Conservation (phyloP, 768 basidiomycete species). For the Goffeauzyma gilvescens region DNA sequence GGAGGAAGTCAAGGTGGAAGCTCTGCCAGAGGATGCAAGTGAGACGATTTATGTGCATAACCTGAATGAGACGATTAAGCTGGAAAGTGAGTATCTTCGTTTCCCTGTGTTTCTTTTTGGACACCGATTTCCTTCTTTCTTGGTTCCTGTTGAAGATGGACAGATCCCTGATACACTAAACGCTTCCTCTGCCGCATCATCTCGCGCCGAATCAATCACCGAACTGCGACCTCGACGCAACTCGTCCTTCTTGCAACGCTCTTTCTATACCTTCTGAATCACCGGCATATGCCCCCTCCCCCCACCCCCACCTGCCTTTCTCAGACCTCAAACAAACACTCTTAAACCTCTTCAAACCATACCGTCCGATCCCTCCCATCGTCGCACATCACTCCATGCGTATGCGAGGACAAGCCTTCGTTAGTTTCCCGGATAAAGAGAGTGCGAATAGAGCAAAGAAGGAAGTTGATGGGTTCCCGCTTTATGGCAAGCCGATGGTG, state of each 20-base stretch:
- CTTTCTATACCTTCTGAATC: not conserved
- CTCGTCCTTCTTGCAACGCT: not conserved
- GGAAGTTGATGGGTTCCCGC: constrained; percentile 81
- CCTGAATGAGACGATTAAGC: constrained; percentile 59
- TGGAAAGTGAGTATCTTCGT: constrained; percentile 25
- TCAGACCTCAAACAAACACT: constrained; percentile 75
- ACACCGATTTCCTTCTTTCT: not conserved
- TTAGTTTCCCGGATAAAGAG: constrained; percentile 68
- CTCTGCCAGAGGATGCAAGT: constrained; percentile 36
- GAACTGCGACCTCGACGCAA: no score
- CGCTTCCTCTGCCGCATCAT: no score
- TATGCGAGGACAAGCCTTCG: constrained; percentile 97
- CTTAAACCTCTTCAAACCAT: constrained; percentile 72
- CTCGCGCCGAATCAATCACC: no score
- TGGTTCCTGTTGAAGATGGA: no score
- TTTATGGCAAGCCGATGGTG: constrained; percentile 95
- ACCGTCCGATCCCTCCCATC: constrained; percentile 85
- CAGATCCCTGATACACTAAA: no score
- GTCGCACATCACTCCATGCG: constrained; percentile 83
- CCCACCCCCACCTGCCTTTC: not conserved
- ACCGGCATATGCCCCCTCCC: no score
- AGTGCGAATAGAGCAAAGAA: constrained; percentile 70
- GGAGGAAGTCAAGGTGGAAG: no score
- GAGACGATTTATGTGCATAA: constrained; percentile 94
- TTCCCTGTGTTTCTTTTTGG: not conserved